Conservation (phyloP, 75 land plant genomes). For the Pinus albicaulis region DNA sequence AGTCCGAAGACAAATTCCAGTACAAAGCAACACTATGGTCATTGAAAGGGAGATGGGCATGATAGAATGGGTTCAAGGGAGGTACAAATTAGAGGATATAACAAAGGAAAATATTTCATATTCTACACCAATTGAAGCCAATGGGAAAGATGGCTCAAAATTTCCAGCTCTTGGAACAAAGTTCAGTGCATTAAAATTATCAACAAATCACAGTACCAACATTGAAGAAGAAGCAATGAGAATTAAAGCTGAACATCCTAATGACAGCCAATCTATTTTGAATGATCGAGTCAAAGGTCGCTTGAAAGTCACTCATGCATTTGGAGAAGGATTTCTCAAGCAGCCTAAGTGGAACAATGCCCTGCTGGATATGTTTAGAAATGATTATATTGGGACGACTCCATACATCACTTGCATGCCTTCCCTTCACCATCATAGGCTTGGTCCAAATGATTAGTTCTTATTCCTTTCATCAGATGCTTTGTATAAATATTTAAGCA, state of each 20-base stretch:
- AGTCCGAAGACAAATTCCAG: no score
- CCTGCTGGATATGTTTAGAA: slow-evolving; percentile 74
- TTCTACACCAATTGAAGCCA: no score
- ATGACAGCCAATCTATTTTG: slow-evolving; percentile 54
- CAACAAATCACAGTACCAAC: no score
- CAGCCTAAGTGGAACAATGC: slow-evolving; percentile 85
- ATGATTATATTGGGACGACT: slow-evolving; percentile 69
- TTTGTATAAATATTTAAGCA: slow-evolving; percentile 86
- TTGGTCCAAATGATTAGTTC: slow-evolving; percentile 84
- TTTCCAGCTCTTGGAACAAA: no score
- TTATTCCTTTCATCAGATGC: slow-evolving; percentile 96
- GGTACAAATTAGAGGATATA: no score
- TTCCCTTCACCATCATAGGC: slow-evolving; percentile 78
- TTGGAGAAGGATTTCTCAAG: slow-evolving; percentile 94
- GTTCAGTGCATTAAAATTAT: no score
- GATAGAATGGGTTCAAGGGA: no score
- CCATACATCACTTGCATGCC: slow-evolving; percentile 78
- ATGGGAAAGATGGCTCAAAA: no score
- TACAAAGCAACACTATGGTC: no score
- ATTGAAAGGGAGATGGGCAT: no score
- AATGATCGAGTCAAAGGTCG: slow-evolving; percentile 92
- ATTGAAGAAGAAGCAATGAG: slow-evolving; percentile 47
- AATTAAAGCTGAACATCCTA: slow-evolving; percentile 69
- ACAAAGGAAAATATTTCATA: no score
- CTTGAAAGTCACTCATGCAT: slow-evolving; percentile 93